Conservation (phyloP, 1,139 yeast species). For the Geotrichum klebahnii region DNA sequence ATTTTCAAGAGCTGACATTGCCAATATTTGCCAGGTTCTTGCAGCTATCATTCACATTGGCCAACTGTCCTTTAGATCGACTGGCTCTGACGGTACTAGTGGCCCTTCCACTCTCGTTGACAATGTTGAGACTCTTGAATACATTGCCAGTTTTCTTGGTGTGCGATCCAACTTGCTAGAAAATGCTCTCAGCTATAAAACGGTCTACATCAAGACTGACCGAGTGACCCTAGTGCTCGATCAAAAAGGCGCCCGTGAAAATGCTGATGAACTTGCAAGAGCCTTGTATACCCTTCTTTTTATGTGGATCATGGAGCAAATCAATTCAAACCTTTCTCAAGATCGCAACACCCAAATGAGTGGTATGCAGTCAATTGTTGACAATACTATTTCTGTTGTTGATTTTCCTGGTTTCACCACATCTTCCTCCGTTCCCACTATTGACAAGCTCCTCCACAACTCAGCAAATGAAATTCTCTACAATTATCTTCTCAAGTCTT, state of each 20-base stretch:
- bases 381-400: slow-evolving; percentile 39
- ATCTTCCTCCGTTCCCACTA: slow-evolving; percentile 37
- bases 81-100: slow-evolving; percentile 37
- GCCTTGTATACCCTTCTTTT: slow-evolving; percentile 43
- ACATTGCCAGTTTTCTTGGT: slow-evolving; percentile 42
- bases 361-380: slow-evolving; percentile 36
- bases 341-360: slow-evolving; percentile 25
- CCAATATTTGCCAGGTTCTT: slow-evolving; percentile 44
- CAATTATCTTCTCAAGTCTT: slow-evolving; percentile 39
- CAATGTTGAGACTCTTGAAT: slow-evolving; percentile 38
- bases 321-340: slow-evolving; percentile 39
- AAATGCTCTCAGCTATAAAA: slow-evolving; percentile 41
- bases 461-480: slow-evolving; percentile 44
- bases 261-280: slow-evolving; percentile 44
- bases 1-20: slow-evolving; percentile 43
- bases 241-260: slow-evolving; percentile 43
- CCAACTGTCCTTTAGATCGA: slow-evolving; percentile 39
- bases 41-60: slow-evolving; percentile 46
- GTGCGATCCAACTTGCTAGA: slow-evolving; percentile 41
- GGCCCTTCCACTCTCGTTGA: slow-evolving; percentile 42
- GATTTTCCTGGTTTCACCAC: slow-evolving; percentile 45
- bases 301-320: slow-evolving; percentile 42
- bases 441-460: slow-evolving; percentile 43
- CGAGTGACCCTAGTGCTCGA: slow-evolving; percentile 44
- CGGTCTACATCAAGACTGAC: slow-evolving; percentile 40